Evolutionary conservation across 257 asterid species (phyloP).

Genomic region (Voacanga thouarsii): DNA sequence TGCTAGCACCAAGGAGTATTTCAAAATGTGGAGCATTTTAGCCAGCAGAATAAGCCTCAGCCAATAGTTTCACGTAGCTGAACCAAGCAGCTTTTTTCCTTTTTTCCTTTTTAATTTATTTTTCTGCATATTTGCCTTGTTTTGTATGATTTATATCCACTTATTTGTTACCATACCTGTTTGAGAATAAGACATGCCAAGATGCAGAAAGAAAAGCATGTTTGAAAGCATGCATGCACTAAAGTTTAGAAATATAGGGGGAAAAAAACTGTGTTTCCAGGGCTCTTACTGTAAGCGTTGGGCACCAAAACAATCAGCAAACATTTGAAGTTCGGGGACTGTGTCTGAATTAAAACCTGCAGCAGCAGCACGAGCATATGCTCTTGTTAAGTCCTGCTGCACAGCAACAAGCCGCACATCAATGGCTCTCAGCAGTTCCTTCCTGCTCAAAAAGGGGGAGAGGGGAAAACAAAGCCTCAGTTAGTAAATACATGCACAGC

Average conservation of each 20-base stretch:
- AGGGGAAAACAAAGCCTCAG: not conserved
- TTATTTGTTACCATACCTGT: not conserved
- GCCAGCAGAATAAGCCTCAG: not conserved
- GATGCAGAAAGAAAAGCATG: not conserved
- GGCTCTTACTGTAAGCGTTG: constrained; percentile 68
- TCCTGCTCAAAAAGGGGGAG: constrained; percentile 44
- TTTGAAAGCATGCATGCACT: not conserved
- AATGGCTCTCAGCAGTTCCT: constrained; percentile 87
- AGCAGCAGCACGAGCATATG: constrained; percentile 79
- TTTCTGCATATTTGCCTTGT: not conserved
- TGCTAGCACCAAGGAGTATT: not conserved
- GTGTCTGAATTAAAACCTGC: constrained; percentile 76
- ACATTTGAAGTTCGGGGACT: constrained; percentile 70
- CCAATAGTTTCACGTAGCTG: not conserved
- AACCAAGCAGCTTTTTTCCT: not conserved
- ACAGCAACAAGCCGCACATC: constrained; percentile 83
- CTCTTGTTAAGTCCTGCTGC: constrained; percentile 63
- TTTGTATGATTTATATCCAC: not conserved
- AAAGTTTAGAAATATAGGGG: constrained; percentile 2
- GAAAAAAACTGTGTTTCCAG: constrained; percentile 8
- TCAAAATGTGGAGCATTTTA: not conserved
- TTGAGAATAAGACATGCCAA: not conserved
- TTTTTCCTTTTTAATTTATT: not conserved
- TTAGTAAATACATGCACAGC: not conserved
- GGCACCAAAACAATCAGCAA: constrained; percentile 82